Conservation (phyloP, 1,139 yeast genomes). For the Blastobotrys apis region DNA sequence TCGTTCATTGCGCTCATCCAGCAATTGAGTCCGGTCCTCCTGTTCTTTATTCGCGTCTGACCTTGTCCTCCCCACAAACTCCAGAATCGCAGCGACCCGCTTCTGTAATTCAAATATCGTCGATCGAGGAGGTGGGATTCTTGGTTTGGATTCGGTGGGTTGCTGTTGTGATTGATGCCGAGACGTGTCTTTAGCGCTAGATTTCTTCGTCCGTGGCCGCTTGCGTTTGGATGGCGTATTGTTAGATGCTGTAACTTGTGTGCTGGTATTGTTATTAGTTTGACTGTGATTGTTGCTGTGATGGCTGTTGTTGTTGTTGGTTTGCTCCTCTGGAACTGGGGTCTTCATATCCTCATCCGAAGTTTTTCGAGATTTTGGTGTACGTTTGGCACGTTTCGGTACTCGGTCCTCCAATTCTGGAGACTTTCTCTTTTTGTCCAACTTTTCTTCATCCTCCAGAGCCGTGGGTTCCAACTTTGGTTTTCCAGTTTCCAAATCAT, state of each 20-base stretch:
- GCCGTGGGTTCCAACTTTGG: constrained; percentile 25
- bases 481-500: constrained; percentile 37
- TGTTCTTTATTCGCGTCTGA: constrained; percentile 73
- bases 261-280: neutral
- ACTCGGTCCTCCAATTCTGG: constrained; percentile 11
- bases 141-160: constrained; percentile 58
- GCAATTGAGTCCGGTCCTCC: constrained; percentile 48
- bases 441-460: constrained; percentile 11
- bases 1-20: constrained; percentile 29
- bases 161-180: constrained; percentile 15
- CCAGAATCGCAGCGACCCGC: constrained; percentile 84
- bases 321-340: constrained; percentile 6
- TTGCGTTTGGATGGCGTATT: constrained; percentile 13
- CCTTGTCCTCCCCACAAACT: constrained; percentile 83
- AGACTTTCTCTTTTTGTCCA: constrained; percentile 10
- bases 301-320: constrained; percentile 2
- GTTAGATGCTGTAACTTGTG: neutral
- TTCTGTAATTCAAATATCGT: constrained; percentile 78
- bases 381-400: constrained; percentile 4
- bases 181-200: constrained; percentile 14
- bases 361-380: constrained; percentile 5
- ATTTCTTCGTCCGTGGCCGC: constrained; percentile 13
- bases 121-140: constrained; percentile 71
- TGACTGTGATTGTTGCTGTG: neutral
- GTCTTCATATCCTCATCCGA: constrained; percentile 5